Evolutionary conservation across 2,329 filamentous ascomycete genomes (phyloP), one percentile per base, ranked within the genome.

Genomic region (Clarireedia paspali): DNA sequence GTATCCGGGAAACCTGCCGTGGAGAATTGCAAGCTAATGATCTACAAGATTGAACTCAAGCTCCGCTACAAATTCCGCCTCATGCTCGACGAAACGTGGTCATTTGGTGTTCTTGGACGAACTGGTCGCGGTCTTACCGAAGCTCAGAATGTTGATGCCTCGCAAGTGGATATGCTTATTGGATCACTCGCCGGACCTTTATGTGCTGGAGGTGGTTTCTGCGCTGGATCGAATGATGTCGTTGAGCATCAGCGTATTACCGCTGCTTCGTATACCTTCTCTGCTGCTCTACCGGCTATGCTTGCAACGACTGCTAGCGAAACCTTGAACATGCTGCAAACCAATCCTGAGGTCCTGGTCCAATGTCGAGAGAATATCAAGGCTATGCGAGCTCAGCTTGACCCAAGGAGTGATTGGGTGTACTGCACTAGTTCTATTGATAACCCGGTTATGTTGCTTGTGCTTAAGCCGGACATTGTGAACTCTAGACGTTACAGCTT

Each of bases 1-100:
- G 82, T 71, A 5, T 23, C 36, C 26, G 34, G 30, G 24, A 49
- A 23, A 15, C 15, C 44, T 14, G 6, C 12, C 39, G 47, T 14
- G 12, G 14, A 20, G 45, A 4, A 30, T 26, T 20, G 26, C 49
- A 3, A 26, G 23, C 58, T 59, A 53, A 60, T 47, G 30, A 6
- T 12, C 17, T 49, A 15, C 4, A 62, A 89, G 87, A 79, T 97
- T 61, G 92, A 96, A 70, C 79, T 99, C 64, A 96, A 96, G 74
- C 84, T 91, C 64, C 89, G 88, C 71, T 96, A 97, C 81, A 99
- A 96, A 75, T 99, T 97, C 77, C 90, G 94, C 66, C 82, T 99
- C 56, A 95, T 97, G 62, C 84, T 99, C 39, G 94, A 99, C 71
- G 94, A 99, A 76, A 96, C 91, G 1, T 95, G 89, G 87, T 96